These are phyloP conservation scores for Xerocomellus chrysenteron DNA, from an alignment of 768 basidiomycete genomes.

Conservation along the genomic window DNA sequence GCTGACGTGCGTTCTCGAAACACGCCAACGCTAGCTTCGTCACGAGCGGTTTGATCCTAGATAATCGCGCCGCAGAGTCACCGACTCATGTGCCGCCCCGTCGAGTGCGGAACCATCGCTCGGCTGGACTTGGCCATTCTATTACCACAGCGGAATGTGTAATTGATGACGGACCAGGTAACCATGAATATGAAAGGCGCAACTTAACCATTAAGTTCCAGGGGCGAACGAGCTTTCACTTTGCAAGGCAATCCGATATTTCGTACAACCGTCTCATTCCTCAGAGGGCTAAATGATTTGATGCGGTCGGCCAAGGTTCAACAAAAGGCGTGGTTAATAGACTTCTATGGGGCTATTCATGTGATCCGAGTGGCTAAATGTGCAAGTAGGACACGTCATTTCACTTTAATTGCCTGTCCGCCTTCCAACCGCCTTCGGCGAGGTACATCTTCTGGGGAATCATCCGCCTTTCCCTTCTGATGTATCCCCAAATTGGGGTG, in stretches of 20 bases:
- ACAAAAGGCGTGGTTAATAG: conserved; percentile 21
- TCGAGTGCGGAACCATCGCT: conserved; percentile 18
- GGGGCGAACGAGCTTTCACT: conserved; percentile 6
- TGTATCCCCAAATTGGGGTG: conserved; percentile 49
- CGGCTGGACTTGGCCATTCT: neutral
- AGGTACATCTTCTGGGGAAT: conserved; percentile 40
- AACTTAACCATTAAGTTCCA: conserved; percentile 9
- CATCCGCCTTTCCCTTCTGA: conserved; percentile 34
- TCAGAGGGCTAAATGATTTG: conserved; percentile 22
- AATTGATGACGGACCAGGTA: neutral
- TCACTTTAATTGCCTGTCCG: conserved; percentile 54
- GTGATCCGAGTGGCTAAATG: conserved; percentile 29
- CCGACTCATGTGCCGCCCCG: conserved; percentile 20
- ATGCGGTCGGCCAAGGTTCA: conserved; percentile 20
- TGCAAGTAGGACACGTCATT: conserved; percentile 34
- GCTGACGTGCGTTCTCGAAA: conserved; percentile 15
- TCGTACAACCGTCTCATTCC: conserved; percentile 18
- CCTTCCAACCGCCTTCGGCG: conserved; percentile 58
- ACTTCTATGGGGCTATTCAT: conserved; percentile 22
- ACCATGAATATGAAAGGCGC: conserved; percentile 9
- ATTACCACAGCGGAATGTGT: conserved; percentile 2
- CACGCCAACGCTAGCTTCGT: conserved; percentile 12
- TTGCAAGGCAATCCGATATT: conserved; percentile 9
- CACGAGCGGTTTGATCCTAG: conserved; percentile 1
- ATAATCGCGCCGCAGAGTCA: conserved; percentile 24